Base-by-base conservation (phyloP, 1,139 yeast species). In the Meyerozyma carpophila region DNA sequence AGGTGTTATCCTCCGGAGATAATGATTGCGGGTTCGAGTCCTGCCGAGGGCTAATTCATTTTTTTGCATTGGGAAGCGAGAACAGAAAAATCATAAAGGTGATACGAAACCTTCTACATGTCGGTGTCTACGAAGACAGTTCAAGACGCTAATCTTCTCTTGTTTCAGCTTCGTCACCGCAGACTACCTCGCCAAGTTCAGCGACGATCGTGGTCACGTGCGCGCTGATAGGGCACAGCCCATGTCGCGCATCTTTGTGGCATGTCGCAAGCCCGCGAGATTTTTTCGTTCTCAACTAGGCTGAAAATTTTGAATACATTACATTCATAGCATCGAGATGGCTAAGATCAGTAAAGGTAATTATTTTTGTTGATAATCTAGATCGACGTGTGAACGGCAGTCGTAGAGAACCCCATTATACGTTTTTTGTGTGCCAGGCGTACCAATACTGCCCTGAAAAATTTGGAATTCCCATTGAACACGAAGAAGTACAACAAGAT, bases 341-440 rank as follows among this genome's bases (percentile, higher is more conserved):
- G 82, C 79, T 76, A 77, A 77, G 76, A 70, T 77, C 71, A 76
- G 81, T 68, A 78, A 77, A 74, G 81, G 82, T 77, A 75, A 57
- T 58, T 67, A 55, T 54, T 50, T 31, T 31, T 8, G 34, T 31
- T 13, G 43, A 42, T 36, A 39, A n/a, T 26, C 13, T 27, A 10
- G 13, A 18, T 20, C 4, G 36, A 14, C 9, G 34, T 18, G 26
- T 10, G 32, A 24, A 28, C 2, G 8, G 32, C 16, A 31, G 28
- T 37, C 32, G 16, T 27, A 18, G 34, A n/a, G 25, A 21, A 21
- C 16, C 24, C 16, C 8, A 21, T 8, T 21, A 21, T 5, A 2
- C 4, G 24, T 21, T 21, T 21, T 21, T 21, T 21, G 24, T 21
- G 24, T 5, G 24, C 24, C 24, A 21, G 24, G 24, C 6, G 24